Conservation (phyloP, 768 basidiomycete species). For the Xerocomellus chrysenteron region DNA sequence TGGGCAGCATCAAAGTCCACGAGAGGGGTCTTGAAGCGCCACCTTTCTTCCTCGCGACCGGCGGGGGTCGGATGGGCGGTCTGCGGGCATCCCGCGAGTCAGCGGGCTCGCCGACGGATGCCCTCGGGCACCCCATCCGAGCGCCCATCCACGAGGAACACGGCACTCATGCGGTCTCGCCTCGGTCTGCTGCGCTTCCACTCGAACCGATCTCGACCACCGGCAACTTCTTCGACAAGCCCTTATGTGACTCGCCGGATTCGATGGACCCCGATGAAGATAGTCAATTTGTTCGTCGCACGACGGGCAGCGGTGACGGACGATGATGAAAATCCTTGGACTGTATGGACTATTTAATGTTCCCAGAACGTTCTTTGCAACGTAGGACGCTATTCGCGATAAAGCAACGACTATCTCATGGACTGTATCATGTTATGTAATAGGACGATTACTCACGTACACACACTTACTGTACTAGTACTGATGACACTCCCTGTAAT, state of each 20-base stretch:
- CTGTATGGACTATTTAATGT: not conserved
- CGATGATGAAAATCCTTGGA: not conserved
- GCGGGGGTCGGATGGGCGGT: not conserved
- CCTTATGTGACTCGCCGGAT: slow-evolving; percentile 26
- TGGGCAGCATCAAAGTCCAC: slow-evolving; percentile 8
- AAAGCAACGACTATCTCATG: not conserved
- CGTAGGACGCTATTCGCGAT: slow-evolving; percentile 1
- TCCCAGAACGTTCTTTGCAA: not conserved
- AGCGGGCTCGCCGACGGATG: not conserved
- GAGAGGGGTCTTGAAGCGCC: slow-evolving; percentile 17
- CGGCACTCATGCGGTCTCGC: not conserved
- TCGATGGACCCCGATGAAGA: slow-evolving; percentile 5
- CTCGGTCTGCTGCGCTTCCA: not conserved
- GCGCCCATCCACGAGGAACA: not conserved
- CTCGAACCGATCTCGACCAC: slow-evolving; percentile 2
- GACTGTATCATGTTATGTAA: not conserved
- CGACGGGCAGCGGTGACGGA: not conserved
- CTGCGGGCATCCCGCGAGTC: not conserved
- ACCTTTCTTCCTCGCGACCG: slow-evolving; percentile 4
- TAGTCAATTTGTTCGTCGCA: not conserved
- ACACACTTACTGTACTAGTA: too few relatives aligned
- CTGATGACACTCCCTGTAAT: not conserved
- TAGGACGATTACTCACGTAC: not conserved
- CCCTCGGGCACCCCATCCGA: not conserved
- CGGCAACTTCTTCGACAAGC: slow-evolving; percentile 2